Percentiles rank a stretch among this genome's conserved stretches.
phyloP scores from a whole-genome alignment of 2,329 filamentous ascomycete species.

The Biscogniauxia sp. region DNA sequence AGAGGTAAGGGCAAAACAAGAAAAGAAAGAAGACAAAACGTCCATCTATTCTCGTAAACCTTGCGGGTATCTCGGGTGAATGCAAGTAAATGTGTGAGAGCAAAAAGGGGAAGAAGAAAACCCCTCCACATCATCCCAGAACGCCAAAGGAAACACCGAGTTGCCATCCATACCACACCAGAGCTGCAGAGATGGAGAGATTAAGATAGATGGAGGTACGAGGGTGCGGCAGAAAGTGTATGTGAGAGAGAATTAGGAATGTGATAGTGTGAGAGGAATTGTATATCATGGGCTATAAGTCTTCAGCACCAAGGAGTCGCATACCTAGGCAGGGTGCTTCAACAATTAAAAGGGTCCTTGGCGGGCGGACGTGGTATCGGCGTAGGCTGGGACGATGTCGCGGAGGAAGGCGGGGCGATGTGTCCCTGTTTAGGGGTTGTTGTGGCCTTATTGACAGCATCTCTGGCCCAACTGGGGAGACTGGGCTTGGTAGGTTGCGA shows the following conservation, averaged over 20 bases:
- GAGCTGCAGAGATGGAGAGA: no score
- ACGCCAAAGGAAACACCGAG: no score
- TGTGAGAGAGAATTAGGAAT: constrained; percentile 1
- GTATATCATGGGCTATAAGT: background rate
- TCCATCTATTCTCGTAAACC: no score
- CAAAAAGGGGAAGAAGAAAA: constrained; percentile 4
- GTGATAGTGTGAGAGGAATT: background rate
- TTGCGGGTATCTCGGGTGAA: background rate
- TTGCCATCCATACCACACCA: no score
- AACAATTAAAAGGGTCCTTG: constrained; percentile 23
- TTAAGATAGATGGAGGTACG: no score
- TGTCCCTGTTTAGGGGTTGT: constrained; percentile 15
- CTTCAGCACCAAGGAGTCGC: background rate
- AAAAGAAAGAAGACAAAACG: no score
- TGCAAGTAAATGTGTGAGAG: constrained; percentile 4
- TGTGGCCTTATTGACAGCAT: constrained; percentile 12
- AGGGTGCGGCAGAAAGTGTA: background rate
- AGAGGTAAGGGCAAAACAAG: no score
- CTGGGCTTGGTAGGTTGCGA: constrained; percentile 19
- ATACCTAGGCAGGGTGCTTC: no score
- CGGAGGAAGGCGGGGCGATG: constrained; percentile 16
- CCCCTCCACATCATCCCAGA: background rate
- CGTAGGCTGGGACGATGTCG: constrained; percentile 7
- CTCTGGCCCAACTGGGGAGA: constrained; percentile 28
- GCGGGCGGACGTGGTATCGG: constrained; percentile 12